Evolutionary conservation across 768 basidiomycete genomes (phyloP).

Genomic region (Suillus discolor): DNA sequence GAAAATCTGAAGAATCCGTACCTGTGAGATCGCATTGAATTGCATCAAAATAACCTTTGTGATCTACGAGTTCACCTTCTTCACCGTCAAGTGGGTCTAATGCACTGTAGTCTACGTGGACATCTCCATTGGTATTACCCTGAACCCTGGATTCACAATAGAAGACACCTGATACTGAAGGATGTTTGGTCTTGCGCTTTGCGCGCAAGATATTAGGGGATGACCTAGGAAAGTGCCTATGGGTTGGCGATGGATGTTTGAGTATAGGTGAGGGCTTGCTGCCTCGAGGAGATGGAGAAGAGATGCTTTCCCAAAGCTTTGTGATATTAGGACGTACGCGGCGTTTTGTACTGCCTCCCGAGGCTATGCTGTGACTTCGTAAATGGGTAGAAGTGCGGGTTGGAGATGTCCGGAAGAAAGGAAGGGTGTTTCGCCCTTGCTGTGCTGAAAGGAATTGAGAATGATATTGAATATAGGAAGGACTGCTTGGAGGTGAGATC

Average conservation of each 20-base stretch:
- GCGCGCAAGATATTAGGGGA: constrained; percentile 3
- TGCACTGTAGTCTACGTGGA: constrained; percentile 52
- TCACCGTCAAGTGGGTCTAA: constrained; percentile 80
- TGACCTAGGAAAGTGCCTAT: background rate
- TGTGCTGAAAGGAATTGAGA: constrained; percentile 30
- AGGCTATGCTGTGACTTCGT: constrained; percentile 19
- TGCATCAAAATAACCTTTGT: constrained; percentile 4
- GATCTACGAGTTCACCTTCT: constrained; percentile 77
- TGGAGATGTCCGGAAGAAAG: constrained; percentile 34
- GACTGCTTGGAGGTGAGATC: constrained; percentile 43
- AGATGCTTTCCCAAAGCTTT: constrained; percentile 36
- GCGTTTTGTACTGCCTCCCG: constrained; percentile 28
- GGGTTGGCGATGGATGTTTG: background rate
- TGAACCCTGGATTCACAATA: background rate
- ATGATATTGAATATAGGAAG: constrained; percentile 34
- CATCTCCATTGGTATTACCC: constrained; percentile 1
- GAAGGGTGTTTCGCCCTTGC: constrained; percentile 27
- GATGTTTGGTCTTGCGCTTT: constrained; percentile 8
- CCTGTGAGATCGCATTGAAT: background rate
- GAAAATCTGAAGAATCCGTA: background rate
- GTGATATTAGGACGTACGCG: constrained; percentile 34
- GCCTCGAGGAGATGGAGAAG: constrained; percentile 23
- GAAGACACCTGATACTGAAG: background rate
- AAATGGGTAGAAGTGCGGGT: constrained; percentile 14
- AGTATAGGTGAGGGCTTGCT: background rate